Evolutionary conservation across 495 filamentous ascomycete species (phyloP).

Genomic region (Aspergillus nanangensis): DNA sequence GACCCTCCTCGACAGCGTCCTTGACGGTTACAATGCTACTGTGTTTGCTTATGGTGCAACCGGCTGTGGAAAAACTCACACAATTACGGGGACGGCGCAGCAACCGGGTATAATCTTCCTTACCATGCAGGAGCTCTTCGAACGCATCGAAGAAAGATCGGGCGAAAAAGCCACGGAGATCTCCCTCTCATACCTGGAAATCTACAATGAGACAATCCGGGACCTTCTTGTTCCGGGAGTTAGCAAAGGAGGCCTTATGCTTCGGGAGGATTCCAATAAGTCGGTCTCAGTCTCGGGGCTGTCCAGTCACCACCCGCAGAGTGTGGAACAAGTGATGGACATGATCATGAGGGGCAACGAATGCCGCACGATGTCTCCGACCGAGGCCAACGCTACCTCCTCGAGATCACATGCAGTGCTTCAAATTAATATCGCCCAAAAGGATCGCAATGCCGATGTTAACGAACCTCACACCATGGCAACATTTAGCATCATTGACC

Average conservation of each 20-base stretch:
- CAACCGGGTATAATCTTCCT: constrained; percentile 97
- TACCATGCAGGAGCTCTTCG: constrained; percentile 97
- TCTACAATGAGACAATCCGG: constrained; percentile 98
- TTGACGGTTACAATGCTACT: constrained; percentile 98
- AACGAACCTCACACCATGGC: constrained; percentile 98
- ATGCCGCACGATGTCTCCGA: constrained; percentile 92
- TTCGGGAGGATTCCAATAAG: constrained; percentile 92
- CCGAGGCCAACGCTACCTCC: constrained; percentile 95
- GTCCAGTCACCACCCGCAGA: constrained; percentile 84
- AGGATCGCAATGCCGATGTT: constrained; percentile 87
- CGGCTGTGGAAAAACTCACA: constrained; percentile 97
- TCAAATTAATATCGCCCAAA: constrained; percentile 93
- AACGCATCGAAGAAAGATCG: constrained; percentile 81
- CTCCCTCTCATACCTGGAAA: constrained; percentile 93
- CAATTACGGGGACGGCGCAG: constrained; percentile 90
- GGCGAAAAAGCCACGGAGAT: constrained; percentile 86
- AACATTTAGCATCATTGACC: constrained; percentile 95
- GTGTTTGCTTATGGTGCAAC: constrained; percentile 99
- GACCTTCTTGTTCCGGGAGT: constrained; percentile 86
- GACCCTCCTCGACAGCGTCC: constrained; percentile 82
- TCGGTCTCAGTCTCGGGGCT: constrained; percentile 89
- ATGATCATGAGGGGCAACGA: constrained; percentile 97
- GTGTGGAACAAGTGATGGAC: constrained; percentile 95
- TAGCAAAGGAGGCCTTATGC: constrained; percentile 82
- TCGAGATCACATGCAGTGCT: constrained; percentile 98